Base-by-base conservation (phyloP, 345 rosid species). In the Ailanthus altissimus region DNA sequence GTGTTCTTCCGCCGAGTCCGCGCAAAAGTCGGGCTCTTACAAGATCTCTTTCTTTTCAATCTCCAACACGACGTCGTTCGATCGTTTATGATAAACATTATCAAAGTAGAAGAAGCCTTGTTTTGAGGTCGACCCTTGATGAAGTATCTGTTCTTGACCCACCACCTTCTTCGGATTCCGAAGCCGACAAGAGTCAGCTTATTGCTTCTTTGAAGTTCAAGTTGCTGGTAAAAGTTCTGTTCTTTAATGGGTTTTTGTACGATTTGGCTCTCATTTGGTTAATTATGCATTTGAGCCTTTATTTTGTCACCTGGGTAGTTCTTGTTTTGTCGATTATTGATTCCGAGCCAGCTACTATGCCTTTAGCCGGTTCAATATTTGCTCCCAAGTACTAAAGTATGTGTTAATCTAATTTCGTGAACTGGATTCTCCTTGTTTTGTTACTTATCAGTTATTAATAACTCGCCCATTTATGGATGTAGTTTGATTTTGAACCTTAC, bases 201-300 rank as follows among this genome's bases (percentile, higher is more conserved):
- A 40, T 84, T 26, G 83, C 84, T 54, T 70, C 87, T 47, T 79
- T 87, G 76, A 89, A 91, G 82, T 83, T 91, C 76, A 87, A 87
- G 13, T 85, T 91, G 78, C 88, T 91, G 80, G 96, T 91, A 60
- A 75, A 32, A 88, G 81, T 62, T 8, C 20, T 62, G 8, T 54
- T 72, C 13, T 32, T 32, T 32, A 32, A 4, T 62, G 76, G 60
- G 47, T 4, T 42, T 45, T 25, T 36, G 14, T 36, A 75, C 18
- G 25, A 38, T 58, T 43, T 78, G 20, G 38, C 28, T 72, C 9
- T 42, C 16, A 50, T 53, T 21, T 26, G 40, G 26, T 45, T 47
- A 5, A 9, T 47, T 68, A 2, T 28, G 42, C 21, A 14, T 56
- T 64, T 75, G 18, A 21, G 6, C 62, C 10, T 8, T 61, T 25